These are phyloP conservation scores for Blastobotrys buckinghamii DNA, from an alignment of 1,139 yeast species.

Conservation along the genomic window DNA sequence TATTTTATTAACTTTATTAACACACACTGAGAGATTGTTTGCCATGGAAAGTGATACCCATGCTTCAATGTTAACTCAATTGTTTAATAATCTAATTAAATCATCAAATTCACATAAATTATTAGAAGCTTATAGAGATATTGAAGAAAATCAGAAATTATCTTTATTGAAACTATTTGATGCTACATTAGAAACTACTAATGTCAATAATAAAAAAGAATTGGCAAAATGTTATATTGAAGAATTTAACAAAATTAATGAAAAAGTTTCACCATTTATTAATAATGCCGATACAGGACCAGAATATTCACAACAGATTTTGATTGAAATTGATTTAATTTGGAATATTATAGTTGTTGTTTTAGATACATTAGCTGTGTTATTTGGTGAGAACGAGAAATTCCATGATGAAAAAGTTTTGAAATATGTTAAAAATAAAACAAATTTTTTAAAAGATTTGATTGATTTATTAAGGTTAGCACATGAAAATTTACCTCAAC, in stretches of 20 bases:
- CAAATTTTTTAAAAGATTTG: constrained; percentile 13
- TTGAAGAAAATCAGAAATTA: constrained; percentile 13
- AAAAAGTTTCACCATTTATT: constrained; percentile 18
- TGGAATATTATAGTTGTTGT: constrained; percentile 18
- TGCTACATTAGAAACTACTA: constrained; percentile 17
- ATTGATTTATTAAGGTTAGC: constrained; percentile 23
- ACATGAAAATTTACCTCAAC: constrained; percentile 24
- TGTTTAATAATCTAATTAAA: background rate
- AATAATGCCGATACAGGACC: constrained; percentile 14
- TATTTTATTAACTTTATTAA: constrained; percentile 16
- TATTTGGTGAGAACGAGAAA: constrained; percentile 14
- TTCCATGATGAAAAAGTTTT: background rate
- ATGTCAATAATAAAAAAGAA: background rate
- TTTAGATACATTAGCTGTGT: constrained; percentile 16
- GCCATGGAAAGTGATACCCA: constrained; percentile 13
- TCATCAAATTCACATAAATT: constrained; percentile 4
- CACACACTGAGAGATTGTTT: constrained; percentile 19
- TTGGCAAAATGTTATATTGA: constrained; percentile 2
- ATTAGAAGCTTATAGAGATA: constrained; percentile 12
- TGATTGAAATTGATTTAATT: constrained; percentile 12
- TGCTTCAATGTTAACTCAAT: constrained; percentile 2
- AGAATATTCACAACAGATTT: constrained; percentile 12
- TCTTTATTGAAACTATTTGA: constrained; percentile 23
- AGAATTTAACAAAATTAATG: constrained; percentile 12
- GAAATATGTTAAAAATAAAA: background rate